These are phyloP conservation scores for Penicillium sp. DNA, from an alignment of 2,329 filamentous ascomycete genomes.

Conservation along the genomic window DNA sequence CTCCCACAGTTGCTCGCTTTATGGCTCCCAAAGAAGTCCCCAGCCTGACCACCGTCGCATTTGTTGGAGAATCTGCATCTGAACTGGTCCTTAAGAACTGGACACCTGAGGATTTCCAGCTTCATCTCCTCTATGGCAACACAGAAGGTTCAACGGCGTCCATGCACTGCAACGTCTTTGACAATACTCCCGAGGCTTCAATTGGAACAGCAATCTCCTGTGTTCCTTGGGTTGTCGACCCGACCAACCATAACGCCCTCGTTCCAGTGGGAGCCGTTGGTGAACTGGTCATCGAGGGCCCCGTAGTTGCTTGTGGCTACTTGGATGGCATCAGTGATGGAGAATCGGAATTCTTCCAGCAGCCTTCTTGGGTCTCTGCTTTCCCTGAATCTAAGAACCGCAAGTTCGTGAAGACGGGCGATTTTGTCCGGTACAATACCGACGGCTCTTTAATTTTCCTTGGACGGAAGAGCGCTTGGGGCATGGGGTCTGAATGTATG, in stretches of 20 bases:
- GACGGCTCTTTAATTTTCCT: slow-evolving; percentile 39
- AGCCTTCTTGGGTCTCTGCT: slow-evolving; percentile 29
- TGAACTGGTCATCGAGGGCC: slow-evolving; percentile 44
- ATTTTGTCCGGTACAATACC: slow-evolving; percentile 41
- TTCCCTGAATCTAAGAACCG: slow-evolving; percentile 24
- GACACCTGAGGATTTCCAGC: slow-evolving; percentile 19
- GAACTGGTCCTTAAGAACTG: slow-evolving; percentile 12
- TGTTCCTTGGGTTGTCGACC: slow-evolving; percentile 39
- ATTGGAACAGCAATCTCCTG: slow-evolving; percentile 32
- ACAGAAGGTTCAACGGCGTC: slow-evolving; percentile 29
- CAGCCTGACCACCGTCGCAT: slow-evolving; percentile 24
- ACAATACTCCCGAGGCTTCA: not conserved
- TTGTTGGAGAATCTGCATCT: slow-evolving; percentile 24
- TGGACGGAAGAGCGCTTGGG: slow-evolving; percentile 32
- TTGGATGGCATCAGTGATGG: slow-evolving; percentile 49
- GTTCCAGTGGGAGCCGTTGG: slow-evolving; percentile 39
- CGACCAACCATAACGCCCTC: slow-evolving; percentile 30
- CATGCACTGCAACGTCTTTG: slow-evolving; percentile 16
- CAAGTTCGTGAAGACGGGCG: slow-evolving; percentile 41
- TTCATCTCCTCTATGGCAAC: slow-evolving; percentile 30
- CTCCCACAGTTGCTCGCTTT: slow-evolving; percentile 28
- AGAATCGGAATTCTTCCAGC: slow-evolving; percentile 54
- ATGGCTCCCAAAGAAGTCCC: slow-evolving; percentile 34
- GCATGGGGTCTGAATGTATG: slow-evolving; percentile 5
- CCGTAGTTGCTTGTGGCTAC: slow-evolving; percentile 45